Percentiles rank a stretch among this genome's conserved stretches.
Conservation (phyloP, 2,329 filamentous ascomycete genomes). For the Fonsecaea pugnacius region DNA sequence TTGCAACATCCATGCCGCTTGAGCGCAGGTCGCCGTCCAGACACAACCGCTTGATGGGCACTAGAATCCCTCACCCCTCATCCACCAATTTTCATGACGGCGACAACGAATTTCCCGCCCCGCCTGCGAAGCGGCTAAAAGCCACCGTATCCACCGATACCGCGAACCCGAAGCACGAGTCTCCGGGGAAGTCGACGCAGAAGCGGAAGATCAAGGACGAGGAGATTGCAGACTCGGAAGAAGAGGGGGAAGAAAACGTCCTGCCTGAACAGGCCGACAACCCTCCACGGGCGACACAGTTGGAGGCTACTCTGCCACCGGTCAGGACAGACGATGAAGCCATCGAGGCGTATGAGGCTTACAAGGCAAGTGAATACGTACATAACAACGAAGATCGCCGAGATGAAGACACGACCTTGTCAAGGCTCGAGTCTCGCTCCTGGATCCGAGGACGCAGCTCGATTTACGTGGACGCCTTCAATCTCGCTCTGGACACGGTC, state of each 20-base stretch:
- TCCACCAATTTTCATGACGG: conserved; percentile 40
- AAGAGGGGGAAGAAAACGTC: conserved; percentile 42
- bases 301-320: conserved; percentile 72
- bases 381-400: conserved; percentile 9
- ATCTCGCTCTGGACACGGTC: conserved; percentile 86
- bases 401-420: conserved; percentile 50
- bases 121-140: conserved; percentile 39
- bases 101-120: conserved; percentile 40
- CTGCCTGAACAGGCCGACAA: conserved; percentile 41
- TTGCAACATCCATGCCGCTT: conserved; percentile 25
- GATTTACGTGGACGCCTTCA: conserved; percentile 97
- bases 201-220: conserved; percentile 37
- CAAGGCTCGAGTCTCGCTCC: conserved; percentile 59
- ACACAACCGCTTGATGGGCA: conserved; percentile 39
- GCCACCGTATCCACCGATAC: conserved; percentile 9
- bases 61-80: conserved; percentile 38
- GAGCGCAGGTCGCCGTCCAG: conserved; percentile 26
- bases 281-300: conserved; percentile 61
- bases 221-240: conserved; percentile 48
- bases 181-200: conserved; percentile 22
- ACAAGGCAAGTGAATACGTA: conserved; percentile 60
- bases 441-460: conserved; percentile 82
- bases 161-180: conserved; percentile 28
- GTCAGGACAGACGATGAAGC: conserved; percentile 71
- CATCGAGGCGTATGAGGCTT: conserved; percentile 77